Evolutionary conservation across 108 stramenopile species (phyloP), one percentile per base, ranked within the genome.

Genomic region (Conticribra guillardii): DNA sequence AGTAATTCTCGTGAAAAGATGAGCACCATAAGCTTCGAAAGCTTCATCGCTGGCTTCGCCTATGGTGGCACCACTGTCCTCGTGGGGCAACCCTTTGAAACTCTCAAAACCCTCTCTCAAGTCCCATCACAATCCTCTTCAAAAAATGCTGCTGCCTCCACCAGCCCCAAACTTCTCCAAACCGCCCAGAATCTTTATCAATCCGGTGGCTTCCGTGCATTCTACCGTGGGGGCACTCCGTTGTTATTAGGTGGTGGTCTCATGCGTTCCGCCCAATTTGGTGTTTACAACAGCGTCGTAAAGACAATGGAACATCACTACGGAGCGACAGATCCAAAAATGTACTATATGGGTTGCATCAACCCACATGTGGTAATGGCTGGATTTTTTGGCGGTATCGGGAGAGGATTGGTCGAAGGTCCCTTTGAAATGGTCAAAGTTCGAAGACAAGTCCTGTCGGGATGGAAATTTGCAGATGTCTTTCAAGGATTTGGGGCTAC

Each of bases 181-280:
- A 84, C 86, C 15, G 86, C 73, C 3, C 63, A n/a, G 5, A 74
- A 88, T 16, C 55, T 91, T 23, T 91, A 79, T 54, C 14, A 19
- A 2, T 24, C 67, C 49, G 85, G 85, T 59, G 87, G 90, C n/a
- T 54, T 94, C 8, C 34, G 52, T 0, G 89, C 89, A 0, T 73
- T 95, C 18, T 95, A 92, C 70, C 69, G 89, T 21, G 91, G 93
- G 9, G 88, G 91, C 0, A 37, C 84, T 18, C 89, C 90, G 17
- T 41, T 95, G 1, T 75, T 95, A 51, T n/a, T 95, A 11, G 93
- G 93, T 27, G 93, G 93, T 1, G 69, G 81, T 18, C 49, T 95
- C 17, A 89, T 92, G 84, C 61, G 93, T 54, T 88, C 87, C 31
- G 93, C 93, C 0, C 93, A 95, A 70, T 95, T 95, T 73, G 93